These are phyloP conservation scores for Spiraea crenata DNA, from an alignment of 331 rosid species.

Conservation along the genomic window DNA sequence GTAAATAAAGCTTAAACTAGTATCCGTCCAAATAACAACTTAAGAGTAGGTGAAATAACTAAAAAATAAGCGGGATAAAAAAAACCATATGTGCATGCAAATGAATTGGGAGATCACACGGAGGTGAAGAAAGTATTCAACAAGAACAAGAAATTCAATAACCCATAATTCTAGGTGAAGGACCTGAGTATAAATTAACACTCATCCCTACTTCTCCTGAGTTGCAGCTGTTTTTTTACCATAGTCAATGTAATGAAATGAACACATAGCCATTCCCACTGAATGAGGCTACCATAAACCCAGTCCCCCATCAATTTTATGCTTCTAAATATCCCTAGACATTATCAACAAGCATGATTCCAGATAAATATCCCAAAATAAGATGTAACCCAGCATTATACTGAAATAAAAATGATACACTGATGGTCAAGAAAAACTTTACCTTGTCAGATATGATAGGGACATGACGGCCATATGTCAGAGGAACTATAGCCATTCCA, in stretches of 20 bases:
- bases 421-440: conserved; percentile 18
- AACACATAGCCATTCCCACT: background rate
- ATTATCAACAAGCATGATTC: background rate
- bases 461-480: conserved; percentile 92
- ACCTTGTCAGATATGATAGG: conserved; percentile 94
- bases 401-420: conserved; percentile 12
- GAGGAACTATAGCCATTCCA: conserved; percentile 90
- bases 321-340: background rate
- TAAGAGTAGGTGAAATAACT: background rate
- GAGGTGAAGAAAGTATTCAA: conserved; percentile 5
- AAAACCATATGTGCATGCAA: background rate
- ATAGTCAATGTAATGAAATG: background rate
- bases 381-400: background rate
- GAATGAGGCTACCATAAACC: background rate
- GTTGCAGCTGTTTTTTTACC: background rate
- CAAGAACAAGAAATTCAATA: background rate
- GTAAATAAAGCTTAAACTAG: background rate
- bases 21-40: background rate
- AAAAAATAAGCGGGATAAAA: background rate
- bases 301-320: background rate
- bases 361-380: background rate
- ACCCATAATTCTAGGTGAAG: background rate
- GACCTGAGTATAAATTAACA: background rate
- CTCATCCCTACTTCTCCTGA: background rate
- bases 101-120: background rate